phyloP scores from a whole-genome alignment of 345 rosid species.

The Lumnitzera littorea region DNA sequence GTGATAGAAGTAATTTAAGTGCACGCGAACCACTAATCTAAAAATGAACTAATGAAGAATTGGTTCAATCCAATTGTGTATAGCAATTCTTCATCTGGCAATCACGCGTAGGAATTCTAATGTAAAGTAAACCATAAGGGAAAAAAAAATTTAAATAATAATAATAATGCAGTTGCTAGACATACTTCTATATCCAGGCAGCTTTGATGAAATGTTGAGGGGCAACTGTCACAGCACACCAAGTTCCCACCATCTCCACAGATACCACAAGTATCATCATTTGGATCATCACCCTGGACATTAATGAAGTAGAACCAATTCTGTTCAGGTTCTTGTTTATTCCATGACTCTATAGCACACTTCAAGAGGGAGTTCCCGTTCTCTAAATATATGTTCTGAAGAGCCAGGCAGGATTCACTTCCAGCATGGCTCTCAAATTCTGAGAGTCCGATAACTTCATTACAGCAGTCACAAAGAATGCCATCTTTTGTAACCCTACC shows the following conservation, averaged over 20 bases:
- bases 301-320: constrained; percentile 66
- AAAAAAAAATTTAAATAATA: background rate
- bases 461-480: constrained; percentile 72
- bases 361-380: constrained; percentile 60
- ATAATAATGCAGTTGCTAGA: background rate
- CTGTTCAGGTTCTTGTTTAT: constrained; percentile 44
- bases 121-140: too few species aligned
- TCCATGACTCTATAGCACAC: constrained; percentile 65
- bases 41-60: too few species aligned
- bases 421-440: constrained; percentile 73
- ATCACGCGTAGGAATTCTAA: too few species aligned
- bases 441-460: constrained; percentile 32
- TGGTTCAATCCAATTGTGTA: too few species aligned
- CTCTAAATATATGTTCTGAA: constrained; percentile 55
- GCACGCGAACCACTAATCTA: too few species aligned
- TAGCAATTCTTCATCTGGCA: too few species aligned
- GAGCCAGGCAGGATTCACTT: constrained; percentile 34
- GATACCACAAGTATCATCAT: constrained; percentile 91
- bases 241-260: constrained; percentile 98
- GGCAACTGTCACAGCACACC: constrained; percentile 90
- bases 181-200: constrained; percentile 77
- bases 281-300: constrained; percentile 64
- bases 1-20: too few species aligned
- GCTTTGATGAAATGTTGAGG: constrained; percentile 89
- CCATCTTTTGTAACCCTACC: constrained; percentile 61